Conservation (phyloP, 176 grass and related monocot genomes). For the Coix lacrymajobi region DNA sequence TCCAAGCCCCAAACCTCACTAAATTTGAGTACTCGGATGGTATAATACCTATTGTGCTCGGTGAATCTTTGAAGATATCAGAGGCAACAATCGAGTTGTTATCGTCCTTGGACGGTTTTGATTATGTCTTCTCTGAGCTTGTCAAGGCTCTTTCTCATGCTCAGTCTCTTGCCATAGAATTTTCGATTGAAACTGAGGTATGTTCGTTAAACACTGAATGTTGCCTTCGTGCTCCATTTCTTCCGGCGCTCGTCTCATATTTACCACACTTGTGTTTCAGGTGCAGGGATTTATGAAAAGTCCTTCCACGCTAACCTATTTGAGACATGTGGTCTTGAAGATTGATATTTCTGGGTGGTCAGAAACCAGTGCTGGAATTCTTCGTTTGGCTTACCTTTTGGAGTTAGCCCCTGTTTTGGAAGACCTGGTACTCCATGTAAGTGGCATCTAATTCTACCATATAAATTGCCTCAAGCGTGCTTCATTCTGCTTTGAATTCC, state of each 20-base stretch:
- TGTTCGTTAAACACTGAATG: not conserved
- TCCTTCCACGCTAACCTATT: not conserved
- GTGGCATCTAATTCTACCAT: not conserved
- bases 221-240: not conserved
- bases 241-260: not conserved
- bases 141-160: not conserved
- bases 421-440: slow-evolving; percentile 10
- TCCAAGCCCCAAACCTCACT: not conserved
- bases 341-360: not conserved
- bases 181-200: not conserved
- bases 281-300: not conserved
- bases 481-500: not conserved
- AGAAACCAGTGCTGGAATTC: not conserved
- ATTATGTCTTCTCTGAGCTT: not conserved
- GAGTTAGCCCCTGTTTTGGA: slow-evolving; percentile 4
- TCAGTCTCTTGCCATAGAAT: not conserved
- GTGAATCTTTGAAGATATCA: not conserved
- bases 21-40: not conserved
- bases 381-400: slow-evolving; percentile 8
- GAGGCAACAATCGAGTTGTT: not conserved
- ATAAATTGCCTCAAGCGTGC: not conserved
- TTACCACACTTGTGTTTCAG: not conserved
- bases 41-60: not conserved
- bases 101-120: not conserved
- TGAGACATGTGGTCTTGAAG: not conserved